Percentiles rank a stretch among this genome's conserved stretches.
Evolutionary conservation across 768 basidiomycete species (phyloP).

Genomic region (Chalciporus pseudorubinellus): DNA sequence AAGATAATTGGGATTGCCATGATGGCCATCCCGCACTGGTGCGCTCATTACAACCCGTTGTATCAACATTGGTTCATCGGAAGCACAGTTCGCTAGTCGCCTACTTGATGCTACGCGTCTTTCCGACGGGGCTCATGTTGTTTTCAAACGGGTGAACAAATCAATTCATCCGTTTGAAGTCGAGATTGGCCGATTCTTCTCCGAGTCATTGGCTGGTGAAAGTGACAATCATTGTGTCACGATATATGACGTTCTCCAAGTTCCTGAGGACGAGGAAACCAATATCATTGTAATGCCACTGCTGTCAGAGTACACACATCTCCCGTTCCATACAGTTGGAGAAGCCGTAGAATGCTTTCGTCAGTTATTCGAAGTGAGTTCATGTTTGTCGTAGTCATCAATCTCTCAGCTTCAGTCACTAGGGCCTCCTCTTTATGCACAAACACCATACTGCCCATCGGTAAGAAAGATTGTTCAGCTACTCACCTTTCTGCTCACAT

Average conservation of each 20-base stretch:
- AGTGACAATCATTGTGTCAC: constrained; percentile 33
- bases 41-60: no score
- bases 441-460: constrained; percentile 9
- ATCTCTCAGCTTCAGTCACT: not conserved
- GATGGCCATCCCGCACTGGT: not conserved
- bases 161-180: constrained; percentile 23
- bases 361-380: constrained; percentile 27
- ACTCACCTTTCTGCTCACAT: no score
- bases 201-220: not conserved
- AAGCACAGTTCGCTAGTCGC: not conserved
- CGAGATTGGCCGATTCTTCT: constrained; percentile 22
- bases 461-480: not conserved
- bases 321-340: constrained; percentile 18
- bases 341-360: constrained; percentile 19
- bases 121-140: constrained; percentile 25
- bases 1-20: not conserved
- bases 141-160: constrained; percentile 25
- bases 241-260: constrained; percentile 21
- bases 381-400: not conserved
- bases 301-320: constrained; percentile 25
- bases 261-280: not conserved
- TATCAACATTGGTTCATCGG: no score
- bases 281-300: constrained; percentile 34
- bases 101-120: constrained; percentile 28
- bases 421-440: constrained; percentile 24